phyloP scores from a whole-genome alignment of 371 early-diverging fungal genomes.

The Mortierella sp. region DNA sequence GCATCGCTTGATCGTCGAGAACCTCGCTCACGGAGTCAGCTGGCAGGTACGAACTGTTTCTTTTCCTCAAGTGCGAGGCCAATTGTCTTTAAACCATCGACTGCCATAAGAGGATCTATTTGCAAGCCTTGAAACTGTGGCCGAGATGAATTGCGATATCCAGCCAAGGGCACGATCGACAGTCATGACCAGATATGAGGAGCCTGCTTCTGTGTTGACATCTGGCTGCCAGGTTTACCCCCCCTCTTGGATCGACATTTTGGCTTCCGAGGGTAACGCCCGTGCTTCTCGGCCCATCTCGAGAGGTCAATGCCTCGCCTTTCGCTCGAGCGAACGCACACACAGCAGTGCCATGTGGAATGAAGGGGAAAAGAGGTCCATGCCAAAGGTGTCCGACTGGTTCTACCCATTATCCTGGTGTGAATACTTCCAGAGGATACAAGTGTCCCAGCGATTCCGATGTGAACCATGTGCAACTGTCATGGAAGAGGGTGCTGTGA shows the following conservation, averaged over 20 bases:
- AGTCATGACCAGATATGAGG: background rate
- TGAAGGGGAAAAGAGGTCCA: background rate
- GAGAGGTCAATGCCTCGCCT: slow-evolving; percentile 4
- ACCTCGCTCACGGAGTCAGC: slow-evolving; percentile 76
- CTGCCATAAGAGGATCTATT: slow-evolving; percentile 18
- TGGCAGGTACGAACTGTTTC: slow-evolving; percentile 80
- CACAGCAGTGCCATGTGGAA: background rate
- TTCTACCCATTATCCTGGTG: slow-evolving; percentile 9
- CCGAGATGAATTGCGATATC: slow-evolving; percentile 9
- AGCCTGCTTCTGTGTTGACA: background rate
- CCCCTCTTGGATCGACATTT: slow-evolving; percentile 10
- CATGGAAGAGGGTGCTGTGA: slow-evolving; percentile 29
- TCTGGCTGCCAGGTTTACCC: background rate
- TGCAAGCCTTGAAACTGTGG: slow-evolving; percentile 8
- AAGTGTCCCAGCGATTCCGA: slow-evolving; percentile 24
- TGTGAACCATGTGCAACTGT: slow-evolving; percentile 16
- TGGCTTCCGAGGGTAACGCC: slow-evolving; percentile 7
- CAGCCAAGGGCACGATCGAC: slow-evolving; percentile 6
- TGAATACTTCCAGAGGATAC: slow-evolving; percentile 27
- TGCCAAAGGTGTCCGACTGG: slow-evolving; percentile 8
- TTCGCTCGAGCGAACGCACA: slow-evolving; percentile 7
- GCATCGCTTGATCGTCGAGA: slow-evolving; percentile 76
- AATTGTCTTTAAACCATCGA: slow-evolving; percentile 10
- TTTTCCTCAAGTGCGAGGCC: slow-evolving; percentile 28
- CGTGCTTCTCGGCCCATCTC: slow-evolving; percentile 11